Evolutionary conservation across 495 filamentous ascomycete species (phyloP).

Genomic region (Penicillium canescens): DNA sequence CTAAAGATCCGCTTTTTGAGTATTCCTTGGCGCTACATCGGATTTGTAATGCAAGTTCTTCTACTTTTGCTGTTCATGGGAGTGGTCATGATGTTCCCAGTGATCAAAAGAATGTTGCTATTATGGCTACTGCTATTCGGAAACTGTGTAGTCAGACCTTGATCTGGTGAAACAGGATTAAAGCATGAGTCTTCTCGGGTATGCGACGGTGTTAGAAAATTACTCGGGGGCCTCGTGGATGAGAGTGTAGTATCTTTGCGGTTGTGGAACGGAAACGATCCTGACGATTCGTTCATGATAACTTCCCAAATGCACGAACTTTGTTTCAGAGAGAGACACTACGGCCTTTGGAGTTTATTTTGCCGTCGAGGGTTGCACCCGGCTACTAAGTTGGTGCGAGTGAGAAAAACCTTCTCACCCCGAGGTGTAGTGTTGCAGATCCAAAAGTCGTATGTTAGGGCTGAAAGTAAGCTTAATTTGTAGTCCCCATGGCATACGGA

Average conservation of each 20-base stretch:
- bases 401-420: conserved; percentile 1
- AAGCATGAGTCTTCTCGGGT: not conserved
- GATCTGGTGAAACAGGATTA: conserved; percentile 10
- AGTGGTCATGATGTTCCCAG: conserved; percentile 36
- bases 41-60: conserved; percentile 19
- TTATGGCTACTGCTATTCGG: conserved; percentile 26
- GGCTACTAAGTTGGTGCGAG: conserved; percentile 4
- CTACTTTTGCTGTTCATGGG: conserved; percentile 30
- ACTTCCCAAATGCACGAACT: not conserved
- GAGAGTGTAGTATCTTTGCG: not conserved
- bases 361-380: conserved; percentile 8
- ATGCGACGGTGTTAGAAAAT: not conserved
- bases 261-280: conserved; percentile 2
- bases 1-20: conserved; percentile 24
- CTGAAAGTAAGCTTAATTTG: too few relatives aligned
- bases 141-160: conserved; percentile 20
- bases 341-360: not conserved
- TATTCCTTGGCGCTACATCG: conserved; percentile 32
- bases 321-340: conserved; percentile 2
- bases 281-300: not conserved
- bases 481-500: too few relatives aligned
- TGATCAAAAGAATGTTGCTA: conserved; percentile 27
- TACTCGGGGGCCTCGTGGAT: not conserved
- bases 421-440: not conserved
- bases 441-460: not conserved